Evolutionary conservation across 345 rosid genomes (phyloP), one percentile per base, ranked within the genome.

Genomic region (Boechera stricta): DNA sequence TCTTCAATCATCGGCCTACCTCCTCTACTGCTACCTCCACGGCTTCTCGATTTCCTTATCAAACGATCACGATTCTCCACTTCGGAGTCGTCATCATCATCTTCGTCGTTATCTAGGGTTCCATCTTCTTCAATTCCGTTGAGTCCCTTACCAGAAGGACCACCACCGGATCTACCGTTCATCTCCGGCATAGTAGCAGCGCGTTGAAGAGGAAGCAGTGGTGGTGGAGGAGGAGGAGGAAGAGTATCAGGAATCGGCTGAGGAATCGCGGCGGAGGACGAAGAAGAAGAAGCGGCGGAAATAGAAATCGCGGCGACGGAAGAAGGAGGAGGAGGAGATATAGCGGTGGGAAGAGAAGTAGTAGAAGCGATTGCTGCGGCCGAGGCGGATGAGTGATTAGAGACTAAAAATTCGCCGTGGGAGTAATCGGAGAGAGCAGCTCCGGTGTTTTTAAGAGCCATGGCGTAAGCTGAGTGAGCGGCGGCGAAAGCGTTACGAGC

Each of bases 401-500:
- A 86, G 56, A 85, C 79, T 26, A 73, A 13, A 1, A 79, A 79
- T 82, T 92, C 98, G 29, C 88, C 90, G 13, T 85, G 89, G n/a
- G 93, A 84, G 76, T 85, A 92, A 58, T 91, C 98, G 73, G 89
- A 88, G 75, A 95, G 92, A 70, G 98, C 98, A 57, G 97, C 97
- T 69, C 98, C 99, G 72, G 97, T 87, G 86, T 91, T 89, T 79
- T 89, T 90, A 13, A 94, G 85, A 45, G 92, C 77, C 84, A 92
- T 83, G 33, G 89, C 83, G 83, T 88, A 91, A 81, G 94, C 86
- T 7, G 88, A 85, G 86, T 95, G 97, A 1, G 98, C 93, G n/a
- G 99, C 96, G 67, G 99, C 97, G 81, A 95, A 95, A 71, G 98
- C 97, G 85, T 95, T 95, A 26, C 99, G 91, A 12, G 79, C 69